Evolutionary conservation across 2,329 filamentous ascomycete species (phyloP).

Genomic region (Bimuria novae-zelandiae): DNA sequence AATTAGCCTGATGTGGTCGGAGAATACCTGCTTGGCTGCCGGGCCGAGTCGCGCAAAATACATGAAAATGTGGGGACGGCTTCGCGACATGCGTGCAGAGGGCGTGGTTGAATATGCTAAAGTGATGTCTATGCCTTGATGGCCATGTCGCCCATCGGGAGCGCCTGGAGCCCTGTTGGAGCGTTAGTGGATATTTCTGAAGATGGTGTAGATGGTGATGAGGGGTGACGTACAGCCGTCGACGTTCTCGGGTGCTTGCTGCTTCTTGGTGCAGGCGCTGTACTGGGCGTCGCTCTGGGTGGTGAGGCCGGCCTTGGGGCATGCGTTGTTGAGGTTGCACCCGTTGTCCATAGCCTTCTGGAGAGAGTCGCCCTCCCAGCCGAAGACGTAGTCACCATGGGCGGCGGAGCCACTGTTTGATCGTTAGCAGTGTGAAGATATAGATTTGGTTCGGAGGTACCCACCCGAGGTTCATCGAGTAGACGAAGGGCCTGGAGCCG

Average conservation of each 20-base stretch:
- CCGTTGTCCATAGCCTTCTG: constrained; percentile 49
- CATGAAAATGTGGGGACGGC: constrained; percentile 1
- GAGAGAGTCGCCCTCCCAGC: constrained; percentile 52
- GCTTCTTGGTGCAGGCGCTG: constrained; percentile 39
- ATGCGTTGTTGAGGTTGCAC: constrained; percentile 44
- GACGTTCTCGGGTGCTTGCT: constrained; percentile 39
- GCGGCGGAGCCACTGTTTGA: constrained; percentile 32
- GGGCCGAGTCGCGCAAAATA: constrained; percentile 1
- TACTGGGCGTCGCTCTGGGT: constrained; percentile 32
- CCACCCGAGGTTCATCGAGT: constrained; percentile 42
- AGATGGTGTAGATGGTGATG: background rate
- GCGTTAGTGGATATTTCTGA: constrained; percentile 13
- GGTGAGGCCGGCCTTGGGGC: constrained; percentile 38
- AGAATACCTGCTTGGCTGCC: background rate
- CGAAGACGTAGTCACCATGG: constrained; percentile 48
- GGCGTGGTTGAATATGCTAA: background rate
- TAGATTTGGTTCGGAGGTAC: background rate
- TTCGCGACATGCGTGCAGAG: constrained; percentile 1
- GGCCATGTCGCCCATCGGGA: constrained; percentile 6
- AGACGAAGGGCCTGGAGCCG: constrained; percentile 38
- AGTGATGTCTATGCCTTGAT: constrained; percentile 6
- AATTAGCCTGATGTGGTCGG: constrained; percentile 3
- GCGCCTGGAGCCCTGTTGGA: constrained; percentile 32
- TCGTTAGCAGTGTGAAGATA: background rate
- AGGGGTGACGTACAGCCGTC: constrained; percentile 35